phyloP scores from a whole-genome alignment of 768 basidiomycete species.

The Tephrocybe sp. region DNA sequence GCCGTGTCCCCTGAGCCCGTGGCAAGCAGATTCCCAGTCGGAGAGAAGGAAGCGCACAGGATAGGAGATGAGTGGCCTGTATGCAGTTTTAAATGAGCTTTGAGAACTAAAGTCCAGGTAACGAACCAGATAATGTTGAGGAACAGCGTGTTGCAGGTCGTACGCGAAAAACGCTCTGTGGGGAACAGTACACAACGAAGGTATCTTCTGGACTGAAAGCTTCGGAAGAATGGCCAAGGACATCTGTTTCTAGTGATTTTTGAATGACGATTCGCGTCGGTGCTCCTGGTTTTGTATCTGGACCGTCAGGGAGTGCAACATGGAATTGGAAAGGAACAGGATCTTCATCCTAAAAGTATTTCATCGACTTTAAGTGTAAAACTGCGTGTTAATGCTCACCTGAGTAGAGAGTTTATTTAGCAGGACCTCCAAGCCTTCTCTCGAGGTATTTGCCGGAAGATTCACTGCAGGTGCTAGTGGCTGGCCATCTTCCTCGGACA shows the following conservation, averaged over 20 bases:
- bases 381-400: constrained; percentile 42
- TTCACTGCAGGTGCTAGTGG: constrained; percentile 85
- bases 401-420: constrained; percentile 82
- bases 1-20: constrained; percentile 96
- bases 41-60: constrained; percentile 92
- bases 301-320: constrained; percentile 64
- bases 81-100: constrained; percentile 5
- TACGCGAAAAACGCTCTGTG: constrained; percentile 94
- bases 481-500: constrained; percentile 81
- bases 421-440: constrained; percentile 83
- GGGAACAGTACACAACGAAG: constrained; percentile 85
- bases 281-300: constrained; percentile 41
- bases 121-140: constrained; percentile 79
- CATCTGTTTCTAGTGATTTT: constrained; percentile 79
- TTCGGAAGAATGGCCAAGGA: constrained; percentile 69
- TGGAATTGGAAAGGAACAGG: constrained; percentile 95
- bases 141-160: constrained; percentile 93
- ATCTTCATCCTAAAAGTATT: constrained; percentile 63
- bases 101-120: not conserved
- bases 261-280: constrained; percentile 82
- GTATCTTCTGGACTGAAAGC: constrained; percentile 84
- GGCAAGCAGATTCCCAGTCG: constrained; percentile 86
- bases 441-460: constrained; percentile 81
- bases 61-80: constrained; percentile 91
- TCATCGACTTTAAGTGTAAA: constrained; percentile 13